phyloP scores from a whole-genome alignment of 73 alveolate genomes.

The Stentor roeselii region DNA sequence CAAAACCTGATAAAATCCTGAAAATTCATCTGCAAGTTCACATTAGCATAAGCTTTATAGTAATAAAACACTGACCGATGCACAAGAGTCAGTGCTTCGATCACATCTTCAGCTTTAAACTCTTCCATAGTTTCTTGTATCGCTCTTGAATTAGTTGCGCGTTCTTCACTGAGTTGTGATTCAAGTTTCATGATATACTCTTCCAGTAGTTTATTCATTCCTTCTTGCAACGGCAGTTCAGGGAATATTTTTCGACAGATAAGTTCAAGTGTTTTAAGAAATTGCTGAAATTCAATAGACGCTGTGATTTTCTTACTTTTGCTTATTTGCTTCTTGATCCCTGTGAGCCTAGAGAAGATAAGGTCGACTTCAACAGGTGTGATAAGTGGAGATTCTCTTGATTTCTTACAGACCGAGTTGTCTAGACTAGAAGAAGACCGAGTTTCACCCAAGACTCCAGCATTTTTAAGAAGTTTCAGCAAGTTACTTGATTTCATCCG shows the following conservation, averaged over 20 bases:
- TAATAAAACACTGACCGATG: constrained; percentile 53
- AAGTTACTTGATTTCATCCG: constrained; percentile 55
- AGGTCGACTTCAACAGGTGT: constrained; percentile 7
- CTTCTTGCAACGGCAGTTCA: not conserved
- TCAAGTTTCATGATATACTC: constrained; percentile 32
- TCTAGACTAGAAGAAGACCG: not conserved
- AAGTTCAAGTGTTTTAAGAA: constrained; percentile 38
- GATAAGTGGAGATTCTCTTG: not conserved
- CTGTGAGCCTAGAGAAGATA: not conserved
- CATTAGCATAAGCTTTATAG: constrained; percentile 39
- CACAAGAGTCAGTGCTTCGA: constrained; percentile 50
- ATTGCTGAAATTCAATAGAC: constrained; percentile 48
- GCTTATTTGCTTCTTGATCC: not conserved
- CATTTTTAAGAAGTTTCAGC: constrained; percentile 56
- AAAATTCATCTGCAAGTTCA: constrained; percentile 40
- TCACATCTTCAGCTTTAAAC: constrained; percentile 50
- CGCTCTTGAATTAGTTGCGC: constrained; percentile 28
- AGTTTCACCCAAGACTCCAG: constrained; percentile 34
- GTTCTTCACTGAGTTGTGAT: constrained; percentile 1
- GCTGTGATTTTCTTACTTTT: constrained; percentile 17
- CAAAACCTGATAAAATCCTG: constrained; percentile 63
- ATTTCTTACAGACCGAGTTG: not conserved
- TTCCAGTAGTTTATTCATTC: constrained; percentile 22
- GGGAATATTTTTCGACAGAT: constrained; percentile 37
- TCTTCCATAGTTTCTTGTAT: constrained; percentile 50